These are phyloP conservation scores for Sambucus nigra DNA, from an alignment of 129 eudicot genomes.

Conservation along the genomic window DNA sequence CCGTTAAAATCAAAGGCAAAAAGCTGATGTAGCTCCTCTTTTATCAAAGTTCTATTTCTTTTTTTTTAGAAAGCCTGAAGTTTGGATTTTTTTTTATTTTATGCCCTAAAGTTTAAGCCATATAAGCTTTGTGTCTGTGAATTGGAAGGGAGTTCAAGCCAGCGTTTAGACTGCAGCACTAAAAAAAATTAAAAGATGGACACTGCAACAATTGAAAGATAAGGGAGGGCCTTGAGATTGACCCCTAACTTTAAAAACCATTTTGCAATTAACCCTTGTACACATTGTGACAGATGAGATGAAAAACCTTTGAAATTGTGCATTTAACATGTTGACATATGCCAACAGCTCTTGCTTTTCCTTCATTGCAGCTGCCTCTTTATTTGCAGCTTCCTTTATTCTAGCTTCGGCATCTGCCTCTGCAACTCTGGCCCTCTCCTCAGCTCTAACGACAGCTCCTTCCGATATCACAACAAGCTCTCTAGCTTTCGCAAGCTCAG, in stretches of 20 bases:
- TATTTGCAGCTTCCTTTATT: conserved; percentile 65
- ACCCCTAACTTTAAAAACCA: too few species aligned
- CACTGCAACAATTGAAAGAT: neutral
- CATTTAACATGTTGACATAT: conserved; percentile 60
- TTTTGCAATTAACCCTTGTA: too few species aligned
- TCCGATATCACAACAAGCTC: conserved; percentile 80
- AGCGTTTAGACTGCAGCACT: too few species aligned
- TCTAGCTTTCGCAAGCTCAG: conserved; percentile 96
- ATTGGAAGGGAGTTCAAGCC: too few species aligned
- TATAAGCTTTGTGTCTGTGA: too few species aligned
- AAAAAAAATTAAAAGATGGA: too few species aligned
- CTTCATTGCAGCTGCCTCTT: conserved; percentile 51
- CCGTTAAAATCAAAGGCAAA: too few species aligned
- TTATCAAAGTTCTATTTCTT: too few species aligned
- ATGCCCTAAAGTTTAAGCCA: too few species aligned
- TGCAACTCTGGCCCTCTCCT: conserved; percentile 77
- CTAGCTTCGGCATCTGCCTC: conserved; percentile 72
- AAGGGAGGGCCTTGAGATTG: neutral
- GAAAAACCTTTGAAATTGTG: conserved; percentile 65
- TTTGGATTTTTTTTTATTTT: too few species aligned
- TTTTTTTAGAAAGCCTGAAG: too few species aligned
- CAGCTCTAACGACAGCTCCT: conserved; percentile 91
- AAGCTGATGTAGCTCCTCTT: too few species aligned
- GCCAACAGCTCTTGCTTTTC: conserved; percentile 88
- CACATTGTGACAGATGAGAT: conserved; percentile 1